phyloP scores from a whole-genome alignment of 2,329 filamentous ascomycete species.

The Colletotrichum orchidophilum region DNA sequence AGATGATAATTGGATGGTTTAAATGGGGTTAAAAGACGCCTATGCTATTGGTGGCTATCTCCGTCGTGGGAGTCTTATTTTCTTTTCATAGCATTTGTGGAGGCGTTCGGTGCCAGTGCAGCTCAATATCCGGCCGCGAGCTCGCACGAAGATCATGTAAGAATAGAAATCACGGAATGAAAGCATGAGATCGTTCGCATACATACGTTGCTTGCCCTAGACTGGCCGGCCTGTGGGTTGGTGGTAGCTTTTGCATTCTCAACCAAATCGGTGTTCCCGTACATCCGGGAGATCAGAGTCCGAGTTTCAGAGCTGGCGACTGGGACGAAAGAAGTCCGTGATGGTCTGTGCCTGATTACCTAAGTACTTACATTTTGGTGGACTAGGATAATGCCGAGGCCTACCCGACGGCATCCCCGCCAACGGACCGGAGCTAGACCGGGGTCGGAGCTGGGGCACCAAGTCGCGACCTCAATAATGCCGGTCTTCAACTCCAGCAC shows the following conservation, averaged over 20 bases:
- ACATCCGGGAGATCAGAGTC: not conserved
- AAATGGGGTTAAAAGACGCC: not conserved
- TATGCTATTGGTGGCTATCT: not conserved
- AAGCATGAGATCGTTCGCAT: not conserved
- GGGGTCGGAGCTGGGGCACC: constrained; percentile 28
- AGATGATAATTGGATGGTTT: not conserved
- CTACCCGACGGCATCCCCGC: constrained; percentile 26
- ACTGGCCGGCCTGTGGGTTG: no score
- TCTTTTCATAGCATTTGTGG: not conserved
- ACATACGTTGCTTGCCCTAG: not conserved
- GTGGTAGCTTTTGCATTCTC: not conserved
- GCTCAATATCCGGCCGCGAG: not conserved
- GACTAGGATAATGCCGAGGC: constrained; percentile 27
- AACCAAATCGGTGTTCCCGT: not conserved
- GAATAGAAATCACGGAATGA: not conserved
- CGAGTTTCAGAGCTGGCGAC: not conserved
- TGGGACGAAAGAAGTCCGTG: not conserved
- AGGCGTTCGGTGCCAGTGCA: not conserved
- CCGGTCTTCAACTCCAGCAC: constrained; percentile 1
- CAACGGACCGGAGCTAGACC: constrained; percentile 29
- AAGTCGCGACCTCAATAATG: constrained; percentile 5
- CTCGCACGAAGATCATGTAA: not conserved
- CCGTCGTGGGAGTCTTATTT: not conserved
- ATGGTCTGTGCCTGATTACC: constrained; percentile 17
- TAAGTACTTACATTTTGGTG: not conserved